Evolutionary conservation across 1,284 basidiomycete genomes (phyloP).

Genomic region (Phylloporus gajari): DNA sequence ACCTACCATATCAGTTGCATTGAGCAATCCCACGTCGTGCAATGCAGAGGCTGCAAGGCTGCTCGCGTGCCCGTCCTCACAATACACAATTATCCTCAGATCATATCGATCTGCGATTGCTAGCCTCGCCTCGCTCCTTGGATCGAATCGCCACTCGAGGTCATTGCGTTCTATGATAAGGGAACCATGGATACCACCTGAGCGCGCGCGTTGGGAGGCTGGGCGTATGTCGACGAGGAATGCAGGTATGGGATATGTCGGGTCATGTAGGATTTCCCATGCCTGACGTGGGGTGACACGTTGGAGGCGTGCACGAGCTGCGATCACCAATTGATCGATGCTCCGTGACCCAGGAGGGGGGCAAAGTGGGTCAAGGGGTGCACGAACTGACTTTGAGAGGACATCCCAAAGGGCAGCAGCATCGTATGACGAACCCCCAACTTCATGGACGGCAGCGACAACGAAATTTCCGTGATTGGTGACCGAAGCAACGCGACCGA

Average conservation of each 20-base stretch:
- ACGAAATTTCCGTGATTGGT: constrained; percentile 52
- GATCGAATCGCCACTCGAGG: constrained; percentile 81
- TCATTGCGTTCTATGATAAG: constrained; percentile 75
- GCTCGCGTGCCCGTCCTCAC: constrained; percentile 74
- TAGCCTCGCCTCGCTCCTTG: constrained; percentile 64
- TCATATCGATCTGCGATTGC: constrained; percentile 77
- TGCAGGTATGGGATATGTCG: constrained; percentile 63
- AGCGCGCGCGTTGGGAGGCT: constrained; percentile 60
- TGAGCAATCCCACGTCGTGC: constrained; percentile 72
- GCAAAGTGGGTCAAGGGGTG: constrained; percentile 65
- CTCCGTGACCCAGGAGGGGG: constrained; percentile 72
- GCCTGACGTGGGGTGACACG: constrained; percentile 71
- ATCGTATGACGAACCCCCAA: constrained; percentile 66
- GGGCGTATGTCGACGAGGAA: constrained; percentile 82
- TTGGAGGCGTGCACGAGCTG: constrained; percentile 69
- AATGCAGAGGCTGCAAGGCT: constrained; percentile 75
- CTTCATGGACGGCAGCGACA: constrained; percentile 60
- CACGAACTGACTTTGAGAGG: constrained; percentile 65
- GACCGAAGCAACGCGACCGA: constrained; percentile 61
- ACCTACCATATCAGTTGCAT: constrained; percentile 79
- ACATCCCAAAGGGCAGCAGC: constrained; percentile 72
- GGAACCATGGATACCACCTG: constrained; percentile 70
- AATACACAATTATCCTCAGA: constrained; percentile 74
- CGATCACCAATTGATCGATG: constrained; percentile 63
- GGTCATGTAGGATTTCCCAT: constrained; percentile 65